Percentiles rank a stretch among this genome's conserved stretches.
phyloP scores from a whole-genome alignment of 345 rosid species.

The Bretschneidera sinensis region DNA sequence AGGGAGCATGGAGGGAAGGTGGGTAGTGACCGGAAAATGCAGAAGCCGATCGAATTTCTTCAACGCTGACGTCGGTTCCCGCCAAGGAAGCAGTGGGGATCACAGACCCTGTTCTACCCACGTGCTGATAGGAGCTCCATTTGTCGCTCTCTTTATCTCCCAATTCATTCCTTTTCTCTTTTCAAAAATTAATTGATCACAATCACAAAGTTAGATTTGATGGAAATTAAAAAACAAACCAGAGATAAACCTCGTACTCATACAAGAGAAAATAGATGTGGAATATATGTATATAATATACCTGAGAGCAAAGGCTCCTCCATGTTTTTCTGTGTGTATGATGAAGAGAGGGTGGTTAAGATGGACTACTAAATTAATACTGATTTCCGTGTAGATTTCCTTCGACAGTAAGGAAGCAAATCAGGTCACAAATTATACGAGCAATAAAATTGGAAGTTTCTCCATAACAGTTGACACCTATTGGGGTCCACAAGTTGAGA shows the following conservation, averaged over 20 bases:
- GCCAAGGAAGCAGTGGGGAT: slow-evolving; percentile 61
- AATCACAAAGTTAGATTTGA: neutral
- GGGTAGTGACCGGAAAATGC: slow-evolving; percentile 54
- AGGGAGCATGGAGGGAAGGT: slow-evolving; percentile 66
- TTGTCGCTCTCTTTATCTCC: slow-evolving; percentile 40
- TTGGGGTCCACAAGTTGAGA: too few species aligned
- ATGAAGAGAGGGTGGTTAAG: neutral
- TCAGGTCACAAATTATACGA: neutral
- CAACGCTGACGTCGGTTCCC: slow-evolving; percentile 77
- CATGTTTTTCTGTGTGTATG: slow-evolving; percentile 24
- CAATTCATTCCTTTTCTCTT: slow-evolving; percentile 40
- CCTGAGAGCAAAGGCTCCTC: slow-evolving; percentile 76
- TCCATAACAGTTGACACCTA: neutral
- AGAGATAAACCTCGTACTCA: too few species aligned
- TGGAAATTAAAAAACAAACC: neutral
- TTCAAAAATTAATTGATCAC: neutral
- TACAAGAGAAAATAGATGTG: neutral
- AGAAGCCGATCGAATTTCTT: slow-evolving; percentile 78
- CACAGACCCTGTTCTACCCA: slow-evolving; percentile 62
- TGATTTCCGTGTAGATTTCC: slow-evolving; percentile 4
- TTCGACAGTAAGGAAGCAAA: slow-evolving; percentile 17
- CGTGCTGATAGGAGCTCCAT: slow-evolving; percentile 72
- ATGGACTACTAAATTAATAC: neutral
- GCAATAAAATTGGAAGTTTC: too few species aligned
- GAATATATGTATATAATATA: slow-evolving; percentile 9